Base-by-base conservation (phyloP, 805 yeast species). In the Allodekkera sacchari region DNA sequence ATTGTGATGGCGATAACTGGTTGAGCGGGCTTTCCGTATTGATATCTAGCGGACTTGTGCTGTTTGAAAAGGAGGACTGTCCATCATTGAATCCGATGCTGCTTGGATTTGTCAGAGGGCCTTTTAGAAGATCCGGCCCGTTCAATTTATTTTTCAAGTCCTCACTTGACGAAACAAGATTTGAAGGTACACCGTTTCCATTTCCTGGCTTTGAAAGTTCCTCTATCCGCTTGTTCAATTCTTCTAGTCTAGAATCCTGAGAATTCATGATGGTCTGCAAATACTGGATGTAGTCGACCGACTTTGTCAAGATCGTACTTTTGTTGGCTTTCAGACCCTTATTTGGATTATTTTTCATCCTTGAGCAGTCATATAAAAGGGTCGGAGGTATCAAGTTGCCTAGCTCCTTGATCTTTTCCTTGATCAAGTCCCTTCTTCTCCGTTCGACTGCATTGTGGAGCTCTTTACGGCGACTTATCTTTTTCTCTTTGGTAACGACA, bases 401-500 rank as follows among this genome's bases (percentile, higher is more conserved):
- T 46, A 88, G 62, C 45, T 84, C 95, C 50, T 81, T 80, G 39
- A 88, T 87, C 46, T 83, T 76, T 48, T 83, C 94, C 52, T 88
- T 87, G 48, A 88, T 88, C 44, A 84, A 65, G 53, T 89, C 97
- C 40, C 97, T 68, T 50, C 97, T 70, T 44, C 95, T 68, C 46
- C 96, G 69, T 55, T 88, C 97, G 4, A 88, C 96, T 1, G 95
- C 95, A 51, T 88, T 88, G 55, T 88, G 97, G 39, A 85, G 78
- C 50, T 87, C 95, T 37, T 95, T 63, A 40, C 95, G 68, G 40
- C 95, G 68, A 38, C 75, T 71, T 33, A 82, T 53, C 48, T 81
- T 82, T 37, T 80, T 85, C 32, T 81, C 94, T 47, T 74, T 75
- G 4, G 70, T 55, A 23, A 68, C 35, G 31, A 53, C 48, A 30